Base-by-base conservation (phyloP, 2,329 filamentous ascomycete species). In the Chaetomium sp. region DNA sequence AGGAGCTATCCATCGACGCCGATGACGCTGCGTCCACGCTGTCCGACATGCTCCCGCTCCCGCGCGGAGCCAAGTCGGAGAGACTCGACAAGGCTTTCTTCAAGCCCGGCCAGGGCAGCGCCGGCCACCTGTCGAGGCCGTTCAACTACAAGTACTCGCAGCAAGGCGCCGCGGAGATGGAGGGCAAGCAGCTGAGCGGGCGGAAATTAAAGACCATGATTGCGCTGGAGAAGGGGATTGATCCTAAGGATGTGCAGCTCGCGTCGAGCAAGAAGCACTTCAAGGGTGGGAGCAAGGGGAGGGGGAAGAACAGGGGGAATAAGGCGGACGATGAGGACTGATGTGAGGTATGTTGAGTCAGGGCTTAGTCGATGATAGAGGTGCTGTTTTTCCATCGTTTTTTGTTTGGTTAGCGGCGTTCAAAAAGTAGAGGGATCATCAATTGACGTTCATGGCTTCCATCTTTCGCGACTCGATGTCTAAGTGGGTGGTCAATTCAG, bases 51-150 rank as follows among this genome's bases (percentile, higher is more conserved):
- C 66, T 84, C 23, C 72, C 80, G 3, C 71, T 85, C 5, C 81
- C 83, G 4, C 81, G 86, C 54, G 92, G 93, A 0, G 77, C 84
- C 35, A 96, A 96, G 75, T 91, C 92, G 0, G 81, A 87, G 69
- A 85, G 84, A 63, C 81, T 99, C 23, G 95, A 99, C 79, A 91
- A 90, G 74, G 85, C 86, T n/a, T 99, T 98, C 82, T 99, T 99
- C 75, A 89, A 85, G 6, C 80, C 87, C 2, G 84, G 83, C 1
- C 83, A 85, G 62, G 82, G 85, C 12, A 84, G 81, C 53, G 85
- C 83, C 0, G 90, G 87, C 2, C 90, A 91, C 72, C 69, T 96
- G 45, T 88, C 80, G 63, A 88, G 88, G 82, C 93, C 95, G 0
- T 98, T 98, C 80, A 94, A 89, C 77, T 87, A 95, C 79, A 91